These are phyloP conservation scores for Yamadazyma jaroonii DNA, from an alignment of 1,139 yeast species.

Conservation along the genomic window DNA sequence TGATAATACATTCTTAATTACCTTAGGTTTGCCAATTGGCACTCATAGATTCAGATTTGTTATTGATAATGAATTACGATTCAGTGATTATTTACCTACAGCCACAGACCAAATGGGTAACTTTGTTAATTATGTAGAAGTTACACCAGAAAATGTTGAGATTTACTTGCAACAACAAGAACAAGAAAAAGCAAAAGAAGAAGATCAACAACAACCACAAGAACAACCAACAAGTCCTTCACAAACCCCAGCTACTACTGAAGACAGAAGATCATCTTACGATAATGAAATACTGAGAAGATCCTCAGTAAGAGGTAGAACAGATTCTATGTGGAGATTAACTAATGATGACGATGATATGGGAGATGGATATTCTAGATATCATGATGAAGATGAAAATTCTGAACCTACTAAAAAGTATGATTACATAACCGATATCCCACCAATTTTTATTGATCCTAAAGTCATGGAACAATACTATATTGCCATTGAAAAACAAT, in stretches of 20 bases:
- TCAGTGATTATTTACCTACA: conserved; percentile 46
- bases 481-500: conserved; percentile 67
- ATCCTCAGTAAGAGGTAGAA: conserved; percentile 28
- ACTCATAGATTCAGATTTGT: conserved; percentile 49
- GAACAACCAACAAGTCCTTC: conserved; percentile 5
- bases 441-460: conserved; percentile 86
- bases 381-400: conserved; percentile 61
- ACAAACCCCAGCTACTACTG: conserved; percentile 1
- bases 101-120: conserved; percentile 54
- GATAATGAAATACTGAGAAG: conserved; percentile 18
- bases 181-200: conserved; percentile 9
- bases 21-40: conserved; percentile 46
- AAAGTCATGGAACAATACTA: conserved; percentile 60
- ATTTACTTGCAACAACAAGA: conserved; percentile 24
- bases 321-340: conserved; percentile 55
- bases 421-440: conserved; percentile 68
- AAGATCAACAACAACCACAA: conserved; percentile 12
- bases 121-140: conserved; percentile 48
- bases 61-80: conserved; percentile 46
- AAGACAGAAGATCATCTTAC: conserved; percentile 6
- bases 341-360: conserved; percentile 71
- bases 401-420: conserved; percentile 21
- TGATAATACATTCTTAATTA: conserved; percentile 36
- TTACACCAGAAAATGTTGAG: conserved; percentile 41
- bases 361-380: conserved; percentile 78